A percentile compares a stretch with the other conserved stretches of the same genome.
Conservation (phyloP, 768 basidiomycete species). For the Termitomyces sp. region DNA sequence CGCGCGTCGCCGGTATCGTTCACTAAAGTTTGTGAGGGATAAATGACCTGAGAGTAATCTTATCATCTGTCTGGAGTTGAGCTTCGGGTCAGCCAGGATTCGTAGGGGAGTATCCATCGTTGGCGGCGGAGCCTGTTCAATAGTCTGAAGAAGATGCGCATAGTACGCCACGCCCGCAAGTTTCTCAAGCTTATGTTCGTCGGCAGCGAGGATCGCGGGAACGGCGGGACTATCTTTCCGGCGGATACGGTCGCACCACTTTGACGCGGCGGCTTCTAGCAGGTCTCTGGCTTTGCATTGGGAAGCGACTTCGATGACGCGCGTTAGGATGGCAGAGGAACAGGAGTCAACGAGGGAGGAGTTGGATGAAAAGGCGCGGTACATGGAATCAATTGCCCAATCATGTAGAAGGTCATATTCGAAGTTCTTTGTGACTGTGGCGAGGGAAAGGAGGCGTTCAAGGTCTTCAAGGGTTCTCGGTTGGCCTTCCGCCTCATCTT, state of each 20-base stretch:
- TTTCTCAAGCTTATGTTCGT: constrained; percentile 23
- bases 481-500: constrained; percentile 38
- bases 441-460: constrained; percentile 38
- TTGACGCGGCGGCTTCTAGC: constrained; percentile 18
- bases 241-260: constrained; percentile 27
- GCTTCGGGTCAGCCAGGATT: constrained; percentile 29
- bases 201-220: constrained; percentile 33
- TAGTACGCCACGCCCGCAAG: constrained; percentile 36
- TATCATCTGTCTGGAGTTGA: constrained; percentile 31
- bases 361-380: constrained; percentile 18
- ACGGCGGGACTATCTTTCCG: constrained; percentile 27
- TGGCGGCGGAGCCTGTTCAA: constrained; percentile 21
- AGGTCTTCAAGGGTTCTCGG: constrained; percentile 33
- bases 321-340: constrained; percentile 28
- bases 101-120: constrained; percentile 24
- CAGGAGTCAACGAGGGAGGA: constrained; percentile 25
- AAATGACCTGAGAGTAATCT: constrained; percentile 30
- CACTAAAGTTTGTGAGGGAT: constrained; percentile 31
- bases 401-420: constrained; percentile 38
- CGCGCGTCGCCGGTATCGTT: constrained; percentile 25
- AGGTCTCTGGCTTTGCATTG: constrained; percentile 18
- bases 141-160: constrained; percentile 28
- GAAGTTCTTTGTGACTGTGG: constrained; percentile 45
- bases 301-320: constrained; percentile 23
- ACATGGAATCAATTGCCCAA: constrained; percentile 39